Evolutionary conservation across 2,329 filamentous ascomycete genomes (phyloP).

Genomic region (Calonectria montana): DNA sequence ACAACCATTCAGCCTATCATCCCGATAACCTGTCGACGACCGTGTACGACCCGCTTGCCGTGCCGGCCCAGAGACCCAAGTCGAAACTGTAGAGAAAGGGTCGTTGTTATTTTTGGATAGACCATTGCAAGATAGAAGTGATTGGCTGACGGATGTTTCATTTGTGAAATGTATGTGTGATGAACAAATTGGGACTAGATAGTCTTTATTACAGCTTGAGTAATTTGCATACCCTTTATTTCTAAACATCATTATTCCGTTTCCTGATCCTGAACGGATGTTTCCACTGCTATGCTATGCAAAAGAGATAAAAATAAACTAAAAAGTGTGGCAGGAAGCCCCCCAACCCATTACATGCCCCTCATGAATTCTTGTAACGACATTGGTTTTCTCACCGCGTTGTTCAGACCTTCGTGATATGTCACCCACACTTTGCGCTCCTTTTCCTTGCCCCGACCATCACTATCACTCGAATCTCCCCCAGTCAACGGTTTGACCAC

Average conservation of each 20-base stretch:
- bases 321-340: background rate
- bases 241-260: background rate
- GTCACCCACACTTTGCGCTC: constrained; percentile 82
- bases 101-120: background rate
- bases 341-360: constrained; percentile 64
- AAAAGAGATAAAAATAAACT: background rate
- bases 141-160: background rate
- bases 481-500: constrained; percentile 54
- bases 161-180: constrained; percentile 30
- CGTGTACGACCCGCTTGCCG: constrained; percentile 66
- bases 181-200: constrained; percentile 30
- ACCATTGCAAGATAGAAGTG: background rate
- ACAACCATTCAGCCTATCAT: constrained; percentile 63
- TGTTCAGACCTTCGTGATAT: constrained; percentile 90
- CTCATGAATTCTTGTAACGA: constrained; percentile 82
- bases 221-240: background rate
- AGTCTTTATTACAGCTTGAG: constrained; percentile 6
- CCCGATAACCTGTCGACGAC: constrained; percentile 58
- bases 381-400: constrained; percentile 90
- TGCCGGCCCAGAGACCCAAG: constrained; percentile 63
- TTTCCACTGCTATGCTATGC: background rate
- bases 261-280: background rate
- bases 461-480: constrained; percentile 52
- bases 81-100: constrained; percentile 58
- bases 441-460: constrained; percentile 51